Percentiles rank a stretch among this genome's conserved stretches.
Conservation (phyloP, 768 basidiomycete genomes). For the Collybiopsis confluens region DNA sequence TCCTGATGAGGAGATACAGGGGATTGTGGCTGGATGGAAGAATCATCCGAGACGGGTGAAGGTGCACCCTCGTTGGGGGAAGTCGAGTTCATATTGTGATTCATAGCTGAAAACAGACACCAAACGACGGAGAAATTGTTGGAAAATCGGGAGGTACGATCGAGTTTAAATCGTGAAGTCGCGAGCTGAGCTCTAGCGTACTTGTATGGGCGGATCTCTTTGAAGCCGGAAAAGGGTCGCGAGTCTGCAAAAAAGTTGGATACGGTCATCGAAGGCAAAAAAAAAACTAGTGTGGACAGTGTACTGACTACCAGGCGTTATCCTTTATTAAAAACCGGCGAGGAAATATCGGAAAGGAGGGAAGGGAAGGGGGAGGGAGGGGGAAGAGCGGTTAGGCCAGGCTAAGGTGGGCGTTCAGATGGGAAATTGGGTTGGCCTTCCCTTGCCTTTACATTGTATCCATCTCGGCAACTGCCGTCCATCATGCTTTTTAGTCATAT, state of each 20-base stretch:
- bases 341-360: conserved; percentile 29
- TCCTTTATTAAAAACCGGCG: conserved; percentile 37
- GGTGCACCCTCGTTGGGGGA: conserved; percentile 32
- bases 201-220: conserved; percentile 25
- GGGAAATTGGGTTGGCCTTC: background rate
- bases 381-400: conserved; percentile 20
- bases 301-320: conserved; percentile 37
- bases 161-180: conserved; percentile 20
- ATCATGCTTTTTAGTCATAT: background rate
- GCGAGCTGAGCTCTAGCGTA: conserved; percentile 77
- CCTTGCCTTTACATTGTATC: background rate
- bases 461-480: background rate
- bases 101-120: conserved; percentile 30
- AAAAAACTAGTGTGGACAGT: too few relatives aligned
- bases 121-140: conserved; percentile 29
- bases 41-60: conserved; percentile 38
- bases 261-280: too few relatives aligned
- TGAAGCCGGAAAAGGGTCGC: conserved; percentile 37
- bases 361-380: conserved; percentile 24
- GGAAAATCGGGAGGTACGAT: conserved; percentile 33
- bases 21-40: conserved; percentile 42
- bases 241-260: too few relatives aligned
- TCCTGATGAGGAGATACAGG: conserved; percentile 37
- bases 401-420: conserved; percentile 7
- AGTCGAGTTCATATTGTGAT: conserved; percentile 33